Base-by-base conservation (phyloP, 1,284 basidiomycete genomes). In the Cutaneotrichosporon dermatis region DNA sequence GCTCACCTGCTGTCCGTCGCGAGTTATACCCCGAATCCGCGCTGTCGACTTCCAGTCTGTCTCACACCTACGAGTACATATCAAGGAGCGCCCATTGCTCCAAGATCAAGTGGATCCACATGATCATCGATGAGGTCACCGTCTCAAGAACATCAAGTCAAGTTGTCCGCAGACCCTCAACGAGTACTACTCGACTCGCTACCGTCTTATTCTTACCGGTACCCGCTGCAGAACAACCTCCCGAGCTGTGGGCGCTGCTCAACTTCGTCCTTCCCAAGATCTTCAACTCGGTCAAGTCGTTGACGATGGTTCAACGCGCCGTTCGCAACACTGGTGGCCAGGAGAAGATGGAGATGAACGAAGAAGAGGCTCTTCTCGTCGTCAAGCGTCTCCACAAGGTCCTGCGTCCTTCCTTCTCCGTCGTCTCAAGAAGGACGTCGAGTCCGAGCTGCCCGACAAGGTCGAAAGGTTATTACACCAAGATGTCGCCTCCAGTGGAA, bases 231-330 rank as follows among this genome's bases (percentile, higher is more conserved):
- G 78, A 99, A 99, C 82, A 99, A 99, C 76, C 85, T 99, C 95
- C 96, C 11, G 96, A 99, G 79, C 81, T 99, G 44, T 99, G 96
- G 96, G 87, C 96, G 2, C 82, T 99, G 59, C 89, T 99, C 76
- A 99, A 99, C 79, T 99, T 99, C 75, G 95, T 94, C 51, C 82
- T 99, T 15, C 96, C 96, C 25, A 97, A 93, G 80, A 88, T 99
- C 73, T 99, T 99, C 84, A 99, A 99, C 81, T 99, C 95, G 4
- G 94, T 98, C 69, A 97, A 98, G 79, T 96, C 93, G 50, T 99
- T 99, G 96, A 99, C 74, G 96, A 76, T 99, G 96, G 96, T 99
- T 99, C 84, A 99, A 99, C 80, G 97, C 95, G 2, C 96, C 96
- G 0, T 99, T 99, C 69, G 95, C 96, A 98, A 95, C 79, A 93